phyloP scores from a whole-genome alignment of 345 rosid genomes.

The Salix koriyanagi region DNA sequence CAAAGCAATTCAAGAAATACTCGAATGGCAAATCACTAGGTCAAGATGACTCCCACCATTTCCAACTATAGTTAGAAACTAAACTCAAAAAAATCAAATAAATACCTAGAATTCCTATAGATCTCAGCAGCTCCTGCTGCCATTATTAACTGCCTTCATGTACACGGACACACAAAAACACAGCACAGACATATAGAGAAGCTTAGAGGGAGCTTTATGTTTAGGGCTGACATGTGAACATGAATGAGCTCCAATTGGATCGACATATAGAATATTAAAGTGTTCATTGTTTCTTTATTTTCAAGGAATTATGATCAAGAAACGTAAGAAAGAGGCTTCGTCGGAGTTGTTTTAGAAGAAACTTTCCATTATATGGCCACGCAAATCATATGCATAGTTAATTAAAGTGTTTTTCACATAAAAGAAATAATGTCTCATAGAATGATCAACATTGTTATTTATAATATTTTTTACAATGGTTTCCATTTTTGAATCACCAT shows the following conservation, averaged over 20 bases:
- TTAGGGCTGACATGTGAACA: neutral
- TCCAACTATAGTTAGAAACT: slow-evolving; percentile 3
- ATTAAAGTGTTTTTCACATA: neutral
- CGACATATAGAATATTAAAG: neutral
- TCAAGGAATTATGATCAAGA: neutral
- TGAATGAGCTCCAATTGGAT: neutral
- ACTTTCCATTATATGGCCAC: neutral
- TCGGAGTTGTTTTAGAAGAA: neutral
- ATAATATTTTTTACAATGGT: neutral
- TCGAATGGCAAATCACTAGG: neutral
- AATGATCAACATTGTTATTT: neutral
- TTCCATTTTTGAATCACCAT: neutral
- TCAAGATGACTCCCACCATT: neutral
- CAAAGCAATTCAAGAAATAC: neutral
- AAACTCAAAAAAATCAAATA: neutral
- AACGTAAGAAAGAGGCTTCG: neutral
- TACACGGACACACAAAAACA: neutral
- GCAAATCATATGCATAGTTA: neutral
- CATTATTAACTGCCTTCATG: neutral
- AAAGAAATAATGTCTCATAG: neutral
- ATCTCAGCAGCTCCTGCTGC: neutral
- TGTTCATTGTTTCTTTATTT: neutral
- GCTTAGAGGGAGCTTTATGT: neutral
- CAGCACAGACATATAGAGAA: neutral
- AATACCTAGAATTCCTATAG: neutral